Conservation (phyloP, 768 basidiomycete species). For the Kwoniella mangroviensis region DNA sequence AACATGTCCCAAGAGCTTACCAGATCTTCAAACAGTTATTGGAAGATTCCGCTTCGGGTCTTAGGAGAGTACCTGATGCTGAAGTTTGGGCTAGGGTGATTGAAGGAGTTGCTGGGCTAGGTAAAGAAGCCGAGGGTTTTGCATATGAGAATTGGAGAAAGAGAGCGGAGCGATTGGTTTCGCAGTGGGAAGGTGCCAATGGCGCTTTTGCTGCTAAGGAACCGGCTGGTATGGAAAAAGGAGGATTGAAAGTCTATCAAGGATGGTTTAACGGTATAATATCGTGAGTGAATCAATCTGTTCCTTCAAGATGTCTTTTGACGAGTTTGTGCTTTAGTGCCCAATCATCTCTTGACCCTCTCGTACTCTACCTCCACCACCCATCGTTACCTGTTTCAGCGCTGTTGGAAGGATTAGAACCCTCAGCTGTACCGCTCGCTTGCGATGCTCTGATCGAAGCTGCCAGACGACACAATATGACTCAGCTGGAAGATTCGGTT, state of each 20-base stretch:
- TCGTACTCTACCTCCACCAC: conserved; percentile 39
- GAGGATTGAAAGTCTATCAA: conserved; percentile 52
- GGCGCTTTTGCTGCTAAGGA: conserved; percentile 12
- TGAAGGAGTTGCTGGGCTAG: conserved; percentile 41
- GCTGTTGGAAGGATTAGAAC: conserved; percentile 34
- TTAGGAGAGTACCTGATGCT: conserved; percentile 39
- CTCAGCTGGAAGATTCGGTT: conserved; percentile 29
- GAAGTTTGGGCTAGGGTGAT: conserved; percentile 50
- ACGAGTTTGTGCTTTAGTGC: conserved; percentile 23
- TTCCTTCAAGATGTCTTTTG: no score
- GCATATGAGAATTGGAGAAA: conserved; percentile 67
- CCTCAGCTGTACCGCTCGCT: conserved; percentile 37
- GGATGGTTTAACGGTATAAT: conserved; percentile 52
- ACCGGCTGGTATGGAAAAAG: conserved; percentile 32
- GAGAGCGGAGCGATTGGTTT: conserved; percentile 65
- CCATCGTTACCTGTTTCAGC: conserved; percentile 25
- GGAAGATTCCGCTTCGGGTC: conserved; percentile 32
- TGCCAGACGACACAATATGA: conserved; percentile 29
- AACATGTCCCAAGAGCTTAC: conserved; percentile 50
- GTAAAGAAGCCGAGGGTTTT: conserved; percentile 56
- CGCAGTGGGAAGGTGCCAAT: conserved; percentile 40
- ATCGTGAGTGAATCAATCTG: conserved; percentile 29
- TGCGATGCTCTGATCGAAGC: conserved; percentile 33
- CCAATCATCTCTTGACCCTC: conserved; percentile 31
- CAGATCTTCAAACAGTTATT: conserved; percentile 53